Evolutionary conservation across 1,284 basidiomycete species (phyloP).

Genomic region (Fomitopsis palustris): DNA sequence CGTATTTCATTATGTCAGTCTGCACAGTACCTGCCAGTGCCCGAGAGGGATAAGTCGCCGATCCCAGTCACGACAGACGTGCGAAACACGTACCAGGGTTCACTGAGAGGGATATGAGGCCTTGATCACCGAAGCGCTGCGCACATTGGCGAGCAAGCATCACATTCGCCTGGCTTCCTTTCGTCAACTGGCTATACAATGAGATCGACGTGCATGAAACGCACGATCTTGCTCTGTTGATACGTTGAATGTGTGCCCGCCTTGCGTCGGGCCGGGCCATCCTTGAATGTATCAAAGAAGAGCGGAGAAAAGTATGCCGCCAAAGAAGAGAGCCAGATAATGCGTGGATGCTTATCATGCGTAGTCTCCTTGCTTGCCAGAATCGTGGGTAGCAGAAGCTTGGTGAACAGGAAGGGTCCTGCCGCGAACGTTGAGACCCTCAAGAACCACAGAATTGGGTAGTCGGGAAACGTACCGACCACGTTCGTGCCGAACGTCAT

Average conservation of each 20-base stretch:
- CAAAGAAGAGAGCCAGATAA: conserved; percentile 22
- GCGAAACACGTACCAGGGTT: conserved; percentile 31
- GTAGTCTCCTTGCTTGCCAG: conserved; percentile 19
- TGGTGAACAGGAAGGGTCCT: conserved; percentile 24
- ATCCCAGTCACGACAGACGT: conserved; percentile 7
- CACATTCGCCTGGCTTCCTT: conserved; percentile 33
- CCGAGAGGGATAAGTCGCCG: background rate
- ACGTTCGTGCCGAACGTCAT: conserved; percentile 61
- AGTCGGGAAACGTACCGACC: conserved; percentile 30
- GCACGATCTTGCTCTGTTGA: conserved; percentile 32
- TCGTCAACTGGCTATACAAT: background rate
- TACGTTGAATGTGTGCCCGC: conserved; percentile 13
- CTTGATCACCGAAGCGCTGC: conserved; percentile 44
- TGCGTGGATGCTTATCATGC: conserved; percentile 21
- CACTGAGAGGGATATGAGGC: conserved; percentile 46
- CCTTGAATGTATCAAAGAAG: conserved; percentile 15
- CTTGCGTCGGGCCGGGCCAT: conserved; percentile 13
- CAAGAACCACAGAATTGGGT: background rate
- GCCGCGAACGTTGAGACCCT: background rate
- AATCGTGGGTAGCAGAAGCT: conserved; percentile 23
- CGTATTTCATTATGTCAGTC: background rate
- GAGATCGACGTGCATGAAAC: background rate
- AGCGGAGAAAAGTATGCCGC: conserved; percentile 15
- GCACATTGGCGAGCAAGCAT: conserved; percentile 46
- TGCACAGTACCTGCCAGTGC: background rate